Base-by-base conservation (phyloP, 176 grass and related monocot species). In the Phoenix dactylifera region DNA sequence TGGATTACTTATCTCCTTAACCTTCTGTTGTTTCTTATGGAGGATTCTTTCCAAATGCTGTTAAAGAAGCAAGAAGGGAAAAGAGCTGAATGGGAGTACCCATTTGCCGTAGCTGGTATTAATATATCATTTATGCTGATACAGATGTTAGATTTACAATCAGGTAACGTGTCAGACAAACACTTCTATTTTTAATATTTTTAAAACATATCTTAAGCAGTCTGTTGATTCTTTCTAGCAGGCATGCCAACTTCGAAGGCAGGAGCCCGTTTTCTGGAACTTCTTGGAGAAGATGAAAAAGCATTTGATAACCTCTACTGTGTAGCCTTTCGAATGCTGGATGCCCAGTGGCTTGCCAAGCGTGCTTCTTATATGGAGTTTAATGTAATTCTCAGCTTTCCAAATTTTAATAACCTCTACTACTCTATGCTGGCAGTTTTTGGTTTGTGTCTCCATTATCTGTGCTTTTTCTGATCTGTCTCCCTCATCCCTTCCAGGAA, bases 71-170 rank as follows among this genome's bases (percentile, higher is more conserved):
- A 77, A 60, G 80, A 91, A 78, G 92, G 92, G 4, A 60, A 65
- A 18, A 97, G 92, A 79, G 64, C 84, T 20, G 81, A 82, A 55
- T 97, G 92, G 92, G 92, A 97, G 58, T 97, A 97, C 58, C 92
- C 87, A 75, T 97, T 97, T 76, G 92, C 92, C 23, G 87, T 97
- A 54, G 92, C 92, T 52, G 92, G 87, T 49, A 67, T 97, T 53
- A 97, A 97, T 58, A 76, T 97, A 65, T 97, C 92, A n/a, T 97
- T 97, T 78, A 97, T 88, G 92, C 53, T 97, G 59, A 70, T 97
- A 68, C 87, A 97, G 67, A 91, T 97, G 83, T 58, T 97, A 59
- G 84, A 97, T 75, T 71, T 97, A 4, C 77, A 91, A 57, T 97
- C 87, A 72, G 60, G 87, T 87, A 87, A 60, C 44, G 57, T 64